Evolutionary conservation across 768 basidiomycete species (phyloP).

Genomic region (Clitopilus hobsonii): DNA sequence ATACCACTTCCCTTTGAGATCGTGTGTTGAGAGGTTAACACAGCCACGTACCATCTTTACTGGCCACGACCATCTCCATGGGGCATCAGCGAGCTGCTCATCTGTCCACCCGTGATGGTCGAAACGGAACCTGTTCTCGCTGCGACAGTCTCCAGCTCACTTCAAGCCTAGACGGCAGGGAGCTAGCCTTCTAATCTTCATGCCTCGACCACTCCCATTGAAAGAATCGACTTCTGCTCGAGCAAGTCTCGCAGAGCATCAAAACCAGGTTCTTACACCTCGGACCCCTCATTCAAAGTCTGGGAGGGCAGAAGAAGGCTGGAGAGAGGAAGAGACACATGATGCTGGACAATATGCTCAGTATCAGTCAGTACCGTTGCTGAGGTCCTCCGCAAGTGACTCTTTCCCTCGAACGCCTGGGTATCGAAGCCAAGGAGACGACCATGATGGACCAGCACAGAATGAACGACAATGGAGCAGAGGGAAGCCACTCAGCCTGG

Average conservation of each 20-base stretch:
- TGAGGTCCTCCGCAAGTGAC: slow-evolving; percentile 39
- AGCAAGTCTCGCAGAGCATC: slow-evolving; percentile 27
- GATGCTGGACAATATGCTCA: slow-evolving; percentile 33
- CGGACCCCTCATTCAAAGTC: slow-evolving; percentile 61
- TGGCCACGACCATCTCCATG: neutral
- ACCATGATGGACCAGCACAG: slow-evolving; percentile 22
- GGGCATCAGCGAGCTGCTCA: neutral
- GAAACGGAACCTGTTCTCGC: neutral
- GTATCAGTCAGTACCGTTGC: slow-evolving; percentile 42
- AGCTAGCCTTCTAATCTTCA: slow-evolving; percentile 11
- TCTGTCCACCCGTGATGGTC: neutral
- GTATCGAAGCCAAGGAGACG: slow-evolving; percentile 37
- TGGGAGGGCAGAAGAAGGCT: slow-evolving; percentile 51
- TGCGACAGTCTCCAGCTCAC: neutral
- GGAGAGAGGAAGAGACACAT: slow-evolving; percentile 35
- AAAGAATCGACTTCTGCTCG: slow-evolving; percentile 29
- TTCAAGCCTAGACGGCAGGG: neutral
- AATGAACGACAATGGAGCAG: slow-evolving; percentile 6
- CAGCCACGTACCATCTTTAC: neutral
- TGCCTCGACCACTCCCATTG: slow-evolving; percentile 37
- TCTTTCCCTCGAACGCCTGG: slow-evolving; percentile 30
- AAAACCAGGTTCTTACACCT: slow-evolving; percentile 36
- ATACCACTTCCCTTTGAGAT: no score
- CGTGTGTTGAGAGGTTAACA: neutral
- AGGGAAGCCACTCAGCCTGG: neutral